phyloP scores from a whole-genome alignment of 2,329 filamentous ascomycete genomes.

The Sporothrix luriei region DNA sequence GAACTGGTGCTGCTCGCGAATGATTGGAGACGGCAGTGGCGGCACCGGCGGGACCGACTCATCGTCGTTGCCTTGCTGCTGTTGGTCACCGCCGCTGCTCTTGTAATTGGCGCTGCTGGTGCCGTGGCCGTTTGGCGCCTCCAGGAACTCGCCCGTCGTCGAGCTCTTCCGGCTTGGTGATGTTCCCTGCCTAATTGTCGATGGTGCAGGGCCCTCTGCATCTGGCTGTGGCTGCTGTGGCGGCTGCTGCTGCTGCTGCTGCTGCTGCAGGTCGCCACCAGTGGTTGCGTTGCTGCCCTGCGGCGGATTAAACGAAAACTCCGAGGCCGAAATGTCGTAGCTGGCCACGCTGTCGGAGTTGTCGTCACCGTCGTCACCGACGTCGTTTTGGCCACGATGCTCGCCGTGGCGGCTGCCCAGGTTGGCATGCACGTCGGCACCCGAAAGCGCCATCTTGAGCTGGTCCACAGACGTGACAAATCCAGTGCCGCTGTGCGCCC shows the following conservation, averaged over 20 bases:
- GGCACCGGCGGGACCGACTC: constrained; percentile 59
- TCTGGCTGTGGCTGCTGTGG: constrained; percentile 11
- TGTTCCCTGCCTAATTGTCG: background rate
- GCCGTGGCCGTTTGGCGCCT: constrained; percentile 22
- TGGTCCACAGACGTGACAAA: constrained; percentile 65
- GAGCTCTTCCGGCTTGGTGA: constrained; percentile 26
- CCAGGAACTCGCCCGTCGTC: constrained; percentile 22
- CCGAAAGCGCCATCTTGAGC: constrained; percentile 63
- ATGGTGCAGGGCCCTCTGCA: background rate
- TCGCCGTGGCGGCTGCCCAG: constrained; percentile 41
- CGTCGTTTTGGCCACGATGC: constrained; percentile 1
- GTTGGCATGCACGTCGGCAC: constrained; percentile 47
- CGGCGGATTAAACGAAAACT: constrained; percentile 61
- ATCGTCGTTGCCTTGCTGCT: constrained; percentile 37
- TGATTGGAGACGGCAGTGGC: constrained; percentile 50
- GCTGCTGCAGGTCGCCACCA: constrained; percentile 3
- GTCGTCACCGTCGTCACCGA: constrained; percentile 47
- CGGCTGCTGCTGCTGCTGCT: constrained; percentile 2
- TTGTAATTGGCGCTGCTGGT: constrained; percentile 34
- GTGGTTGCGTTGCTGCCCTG: background rate
- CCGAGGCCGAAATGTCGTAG: constrained; percentile 68
- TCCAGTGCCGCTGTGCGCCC: constrained; percentile 44
- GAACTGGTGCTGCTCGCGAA: constrained; percentile 35
- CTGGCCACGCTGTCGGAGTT: constrained; percentile 71
- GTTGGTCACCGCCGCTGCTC: constrained; percentile 35